These are phyloP conservation scores for Paramecium bursaria DNA, from an alignment of 73 alveolate genomes.

Conservation along the genomic window DNA sequence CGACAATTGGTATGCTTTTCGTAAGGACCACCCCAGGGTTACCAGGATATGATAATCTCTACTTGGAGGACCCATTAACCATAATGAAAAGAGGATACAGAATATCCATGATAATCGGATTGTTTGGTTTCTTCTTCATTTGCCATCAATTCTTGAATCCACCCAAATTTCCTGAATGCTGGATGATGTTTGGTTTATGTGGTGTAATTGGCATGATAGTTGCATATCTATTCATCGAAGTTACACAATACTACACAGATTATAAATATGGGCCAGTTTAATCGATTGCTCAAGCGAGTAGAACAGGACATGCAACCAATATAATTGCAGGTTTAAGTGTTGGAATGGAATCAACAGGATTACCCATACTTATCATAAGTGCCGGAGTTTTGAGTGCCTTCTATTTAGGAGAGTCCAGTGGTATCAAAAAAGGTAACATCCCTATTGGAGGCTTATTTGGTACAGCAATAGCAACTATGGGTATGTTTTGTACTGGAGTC, in stretches of 20 bases:
- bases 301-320: slow-evolving; percentile 94
- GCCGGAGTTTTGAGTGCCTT: slow-evolving; percentile 83
- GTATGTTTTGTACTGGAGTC: slow-evolving; percentile 88
- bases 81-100: slow-evolving; percentile 83
- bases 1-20: slow-evolving; percentile 79
- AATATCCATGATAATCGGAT: slow-evolving; percentile 74
- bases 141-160: slow-evolving; percentile 75
- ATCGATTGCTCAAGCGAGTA: slow-evolving; percentile 80
- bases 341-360: slow-evolving; percentile 86
- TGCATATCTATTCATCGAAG: slow-evolving; percentile 76
- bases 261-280: slow-evolving; percentile 88
- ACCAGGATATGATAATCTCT: slow-evolving; percentile 71
- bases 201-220: slow-evolving; percentile 78
- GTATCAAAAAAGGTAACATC: slow-evolving; percentile 74
- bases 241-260: slow-evolving; percentile 87
- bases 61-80: slow-evolving; percentile 82
- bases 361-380: slow-evolving; percentile 83
- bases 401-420: slow-evolving; percentile 82
- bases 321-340: slow-evolving; percentile 87
- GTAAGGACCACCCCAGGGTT: slow-evolving; percentile 84
- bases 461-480: slow-evolving; percentile 97
- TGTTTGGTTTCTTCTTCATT: slow-evolving; percentile 79
- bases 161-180: slow-evolving; percentile 66
- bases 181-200: slow-evolving; percentile 74
- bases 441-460: slow-evolving; percentile 88